Evolutionary conservation across 2,329 filamentous ascomycete species (phyloP).

Genomic region (Colletotrichum orbiculare): DNA sequence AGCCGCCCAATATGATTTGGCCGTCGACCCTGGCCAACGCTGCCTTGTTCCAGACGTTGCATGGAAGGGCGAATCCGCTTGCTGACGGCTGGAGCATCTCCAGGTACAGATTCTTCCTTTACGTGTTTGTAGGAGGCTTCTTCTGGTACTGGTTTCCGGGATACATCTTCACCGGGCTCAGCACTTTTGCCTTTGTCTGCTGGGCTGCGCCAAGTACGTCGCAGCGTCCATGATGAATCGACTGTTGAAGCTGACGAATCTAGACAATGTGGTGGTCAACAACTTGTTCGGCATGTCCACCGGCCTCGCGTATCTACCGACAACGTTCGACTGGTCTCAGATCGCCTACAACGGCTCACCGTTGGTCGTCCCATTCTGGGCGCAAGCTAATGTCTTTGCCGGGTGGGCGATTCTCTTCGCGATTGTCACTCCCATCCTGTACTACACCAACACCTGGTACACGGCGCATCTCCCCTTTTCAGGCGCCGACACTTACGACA

Average conservation of each 20-base stretch:
- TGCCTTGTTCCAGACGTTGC: constrained; percentile 54
- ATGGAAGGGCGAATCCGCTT: constrained; percentile 49
- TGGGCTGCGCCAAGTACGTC: constrained; percentile 53
- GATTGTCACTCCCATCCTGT: constrained; percentile 66
- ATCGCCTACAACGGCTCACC: constrained; percentile 46
- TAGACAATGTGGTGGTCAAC: constrained; percentile 72
- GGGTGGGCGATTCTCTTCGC: constrained; percentile 69
- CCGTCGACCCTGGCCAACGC: constrained; percentile 57
- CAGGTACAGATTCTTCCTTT: constrained; percentile 50
- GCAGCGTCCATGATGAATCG: constrained; percentile 21
- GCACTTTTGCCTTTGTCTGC: constrained; percentile 57
- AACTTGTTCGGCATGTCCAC: constrained; percentile 67
- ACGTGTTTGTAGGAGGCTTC: constrained; percentile 53
- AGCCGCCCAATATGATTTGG: constrained; percentile 59
- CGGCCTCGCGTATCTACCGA: constrained; percentile 44
- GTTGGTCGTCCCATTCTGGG: constrained; percentile 63
- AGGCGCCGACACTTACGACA: constrained; percentile 62
- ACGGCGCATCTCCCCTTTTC: constrained; percentile 66
- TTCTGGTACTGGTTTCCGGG: constrained; percentile 61
- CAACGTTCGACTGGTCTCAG: constrained; percentile 46
- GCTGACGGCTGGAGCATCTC: constrained; percentile 50
- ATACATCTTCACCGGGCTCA: constrained; percentile 56
- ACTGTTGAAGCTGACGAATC: not conserved
- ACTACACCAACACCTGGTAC: constrained; percentile 69
- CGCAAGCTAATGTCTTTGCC: constrained; percentile 70